These are phyloP conservation scores for Ophiobolus disseminans DNA, from an alignment of 2,329 filamentous ascomycete species.

Conservation along the genomic window DNA sequence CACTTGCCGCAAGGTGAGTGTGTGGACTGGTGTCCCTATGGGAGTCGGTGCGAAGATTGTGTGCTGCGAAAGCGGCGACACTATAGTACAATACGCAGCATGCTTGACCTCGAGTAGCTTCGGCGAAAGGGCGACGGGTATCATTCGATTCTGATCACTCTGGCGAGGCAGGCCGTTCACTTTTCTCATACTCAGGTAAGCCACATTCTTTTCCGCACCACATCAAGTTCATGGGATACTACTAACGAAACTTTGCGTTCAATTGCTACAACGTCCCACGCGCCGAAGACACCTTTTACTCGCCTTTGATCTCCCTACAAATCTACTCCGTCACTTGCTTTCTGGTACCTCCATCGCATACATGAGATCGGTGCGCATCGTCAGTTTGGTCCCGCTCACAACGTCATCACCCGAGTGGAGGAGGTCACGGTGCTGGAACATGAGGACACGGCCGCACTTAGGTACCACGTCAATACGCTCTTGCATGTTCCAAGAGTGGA, in stretches of 20 bases:
- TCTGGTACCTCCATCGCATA: conserved; percentile 50
- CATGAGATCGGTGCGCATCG: conserved; percentile 64
- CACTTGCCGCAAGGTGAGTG: conserved; percentile 29
- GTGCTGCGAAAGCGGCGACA: conserved; percentile 70
- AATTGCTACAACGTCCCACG: background rate
- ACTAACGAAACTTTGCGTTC: conserved; percentile 37
- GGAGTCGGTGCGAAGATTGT: conserved; percentile 96
- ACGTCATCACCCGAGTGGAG: conserved; percentile 65
- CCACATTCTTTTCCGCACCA: conserved; percentile 25
- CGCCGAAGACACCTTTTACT: background rate
- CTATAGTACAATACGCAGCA: conserved; percentile 97
- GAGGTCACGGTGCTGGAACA: conserved; percentile 63
- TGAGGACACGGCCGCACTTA: conserved; percentile 59
- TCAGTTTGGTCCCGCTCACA: conserved; percentile 61
- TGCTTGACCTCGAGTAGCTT: conserved; percentile 59
- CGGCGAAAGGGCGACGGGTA: conserved; percentile 58
- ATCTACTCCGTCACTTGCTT: background rate
- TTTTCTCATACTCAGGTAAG: conserved; percentile 59
- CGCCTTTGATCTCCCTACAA: too few relatives aligned
- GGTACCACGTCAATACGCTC: conserved; percentile 56
- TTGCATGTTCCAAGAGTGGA: conserved; percentile 48
- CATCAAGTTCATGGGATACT: conserved; percentile 47
- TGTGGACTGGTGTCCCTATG: conserved; percentile 67
- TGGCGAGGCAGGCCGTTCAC: conserved; percentile 79
- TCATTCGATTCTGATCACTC: conserved; percentile 95